Evolutionary conservation across 1,139 yeast genomes (phyloP), one percentile per base, ranked within the genome.

Genomic region (Yarrowia galli): DNA sequence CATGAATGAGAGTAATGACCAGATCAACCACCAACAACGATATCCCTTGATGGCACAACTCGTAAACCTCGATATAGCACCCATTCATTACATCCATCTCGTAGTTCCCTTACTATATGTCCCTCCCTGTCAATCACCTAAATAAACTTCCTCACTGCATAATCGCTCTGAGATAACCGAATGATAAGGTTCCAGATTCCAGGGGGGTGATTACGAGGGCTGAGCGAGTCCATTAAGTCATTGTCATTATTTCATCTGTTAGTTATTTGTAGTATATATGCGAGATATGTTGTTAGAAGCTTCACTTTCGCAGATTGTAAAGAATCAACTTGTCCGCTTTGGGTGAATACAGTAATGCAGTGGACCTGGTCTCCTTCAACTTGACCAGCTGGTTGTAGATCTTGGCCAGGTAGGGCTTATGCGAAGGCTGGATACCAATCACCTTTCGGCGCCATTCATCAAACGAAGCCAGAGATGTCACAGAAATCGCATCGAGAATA

Each of bases 361-460:
- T 61, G 15, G 46, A 5, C 16, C 66, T 22, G 1, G 66, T 58
- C 12, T 58, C 64, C 51, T 43, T 58, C 56, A 48, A 25, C 45
- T 61, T 61, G 18, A 48, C 56, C n/a, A 61, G 66, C 25, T 61
- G 54, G 46, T 61, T 61, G 56, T 46, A 61, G 28, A 61, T 61
- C 56, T 61, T 61, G 46, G 45, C 56, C 1, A 93, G 88, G 79
- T 89, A 92, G 69, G 92, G 90, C 75, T 91, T 84, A 22, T 97
- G 96, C 1, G 86, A 82, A 5, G 89, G 83, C 2, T 90, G 84
- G 1, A 88, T 84, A 49, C 92, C 92, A 13, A 92, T 90, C 2
- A 92, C 92, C 72, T 91, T 89, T 72, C 96, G 76, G 38, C 75
- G 80, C 97, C 98, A 93, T 82, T 92, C 97, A 70, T 93, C 98